Base-by-base conservation (phyloP, 805 yeast species). In the Kazachstania psychrophila region DNA sequence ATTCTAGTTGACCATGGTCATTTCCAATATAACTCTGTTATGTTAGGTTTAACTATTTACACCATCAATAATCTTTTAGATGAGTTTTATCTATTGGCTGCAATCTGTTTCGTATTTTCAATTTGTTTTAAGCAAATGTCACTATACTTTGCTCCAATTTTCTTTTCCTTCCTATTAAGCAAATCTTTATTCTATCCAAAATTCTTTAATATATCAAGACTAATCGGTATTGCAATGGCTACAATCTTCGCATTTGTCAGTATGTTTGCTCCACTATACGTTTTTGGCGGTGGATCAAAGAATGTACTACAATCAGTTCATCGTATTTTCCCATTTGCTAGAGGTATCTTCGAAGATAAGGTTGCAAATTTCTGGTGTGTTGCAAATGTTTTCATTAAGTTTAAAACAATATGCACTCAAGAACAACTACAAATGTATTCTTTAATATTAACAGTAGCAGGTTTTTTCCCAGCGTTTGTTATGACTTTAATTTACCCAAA, bases 331-430 rank as follows among this genome's bases (percentile, higher is more conserved):
- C 98, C 99, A 1, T 89, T 92, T 47, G 73, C 77, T 31, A 72
- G 97, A 54, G 98, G 98, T 0, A 69, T 92, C 6, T 92, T 94
- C 69, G 98, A 92, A 58, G 97, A 92, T 55, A 92, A 92, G 56
- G 97, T 92, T 12, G 95, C 95, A 27, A 92, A 88, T 54, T 81
- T 92, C 51, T 92, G 99, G 99, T 88, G 97, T 59, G 79, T 95
- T n/a, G 66, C 87, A 1, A 92, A 92, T 56, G 66, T 81, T 1
- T 44, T 86, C 9, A 57, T 88, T 54, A 89, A 89, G 56, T 79
- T 85, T 52, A 76, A 73, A 45, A 49, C 60, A 4, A 34, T 68
- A 0, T 79, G 82, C 50, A 55, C 74, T 2, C 66, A 68, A 13
- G 61, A 65, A 11, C 73, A 81, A 48, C 65, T 92, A 31, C 83